phyloP scores from a whole-genome alignment of 1,284 basidiomycete species.

The Entoloma clypeatum region DNA sequence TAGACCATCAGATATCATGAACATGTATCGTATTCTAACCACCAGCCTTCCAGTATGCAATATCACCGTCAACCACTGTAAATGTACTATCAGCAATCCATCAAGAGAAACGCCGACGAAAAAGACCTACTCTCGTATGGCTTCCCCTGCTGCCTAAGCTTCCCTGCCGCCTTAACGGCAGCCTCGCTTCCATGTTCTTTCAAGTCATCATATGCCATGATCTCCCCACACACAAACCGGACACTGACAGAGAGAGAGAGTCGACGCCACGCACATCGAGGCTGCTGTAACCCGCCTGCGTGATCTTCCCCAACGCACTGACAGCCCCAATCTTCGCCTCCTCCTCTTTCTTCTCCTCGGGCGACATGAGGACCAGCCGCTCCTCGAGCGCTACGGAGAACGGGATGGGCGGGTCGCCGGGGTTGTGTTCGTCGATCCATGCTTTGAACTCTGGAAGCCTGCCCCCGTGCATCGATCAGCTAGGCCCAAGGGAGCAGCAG shows the following conservation, averaged over 20 bases:
- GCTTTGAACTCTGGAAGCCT: constrained; percentile 96
- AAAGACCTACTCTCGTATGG: constrained; percentile 81
- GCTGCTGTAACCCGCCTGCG: constrained; percentile 83
- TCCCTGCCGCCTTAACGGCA: constrained; percentile 93
- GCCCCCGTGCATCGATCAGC: constrained; percentile 2
- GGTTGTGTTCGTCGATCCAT: constrained; percentile 98
- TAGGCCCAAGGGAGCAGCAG: background rate
- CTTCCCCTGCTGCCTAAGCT: constrained; percentile 95
- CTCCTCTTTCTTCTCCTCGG: constrained; percentile 76
- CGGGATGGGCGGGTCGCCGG: constrained; percentile 93
- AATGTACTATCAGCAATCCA: constrained; percentile 13
- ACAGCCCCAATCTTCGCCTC: constrained; percentile 70
- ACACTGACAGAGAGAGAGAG: background rate
- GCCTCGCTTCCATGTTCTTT: constrained; percentile 89
- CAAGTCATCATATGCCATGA: constrained; percentile 91
- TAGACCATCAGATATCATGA: too few relatives aligned
- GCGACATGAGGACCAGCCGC: constrained; percentile 67
- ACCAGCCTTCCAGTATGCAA: constrained; percentile 81
- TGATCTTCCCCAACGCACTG: constrained; percentile 86
- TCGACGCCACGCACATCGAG: constrained; percentile 64
- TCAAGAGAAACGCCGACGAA: constrained; percentile 4
- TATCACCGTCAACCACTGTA: constrained; percentile 78
- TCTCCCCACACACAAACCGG: constrained; percentile 99
- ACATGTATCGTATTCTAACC: too few relatives aligned
- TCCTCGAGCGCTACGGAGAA: constrained; percentile 98